Percentiles rank a stretch among this genome's conserved stretches.
Conservation (phyloP, 495 filamentous ascomycete genomes). For the Tuber indicum region DNA sequence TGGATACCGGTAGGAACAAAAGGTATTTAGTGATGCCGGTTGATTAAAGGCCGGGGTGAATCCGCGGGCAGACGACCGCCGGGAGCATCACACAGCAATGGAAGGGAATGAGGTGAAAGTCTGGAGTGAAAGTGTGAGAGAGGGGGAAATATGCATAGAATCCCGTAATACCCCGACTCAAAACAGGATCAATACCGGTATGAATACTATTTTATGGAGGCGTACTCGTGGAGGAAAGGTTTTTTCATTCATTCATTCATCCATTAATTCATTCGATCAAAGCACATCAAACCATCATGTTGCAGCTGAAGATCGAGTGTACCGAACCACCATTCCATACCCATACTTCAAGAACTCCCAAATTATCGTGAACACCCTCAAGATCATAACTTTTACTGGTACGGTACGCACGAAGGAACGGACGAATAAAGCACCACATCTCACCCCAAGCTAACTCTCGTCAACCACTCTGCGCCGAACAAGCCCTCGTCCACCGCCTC, state of each 20-base stretch:
- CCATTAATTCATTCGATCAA: neutral
- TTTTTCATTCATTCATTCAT: neutral
- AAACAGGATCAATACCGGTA: neutral
- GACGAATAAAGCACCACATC: neutral
- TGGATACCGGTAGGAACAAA: neutral
- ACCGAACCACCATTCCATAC: neutral
- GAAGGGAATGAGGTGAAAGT: too few species aligned
- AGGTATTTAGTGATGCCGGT: neutral
- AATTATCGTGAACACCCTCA: neutral
- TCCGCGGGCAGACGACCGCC: neutral
- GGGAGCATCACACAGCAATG: too few species aligned
- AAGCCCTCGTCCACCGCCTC: constrained; percentile 38
- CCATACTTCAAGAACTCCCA: neutral
- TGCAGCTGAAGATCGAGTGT: neutral
- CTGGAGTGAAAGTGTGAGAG: too few species aligned
- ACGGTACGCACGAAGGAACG: neutral
- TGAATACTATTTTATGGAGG: neutral
- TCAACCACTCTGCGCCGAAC: constrained; percentile 33
- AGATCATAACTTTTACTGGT: neutral
- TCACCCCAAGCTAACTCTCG: constrained; percentile 13
- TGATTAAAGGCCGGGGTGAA: neutral
- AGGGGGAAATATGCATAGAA: neutral
- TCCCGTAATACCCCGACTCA: neutral
- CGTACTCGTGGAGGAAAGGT: neutral
- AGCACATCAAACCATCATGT: neutral